These are phyloP conservation scores for Yamadazyma kanchanaburiensis DNA, from an alignment of 1,139 yeast species.

Conservation along the genomic window DNA sequence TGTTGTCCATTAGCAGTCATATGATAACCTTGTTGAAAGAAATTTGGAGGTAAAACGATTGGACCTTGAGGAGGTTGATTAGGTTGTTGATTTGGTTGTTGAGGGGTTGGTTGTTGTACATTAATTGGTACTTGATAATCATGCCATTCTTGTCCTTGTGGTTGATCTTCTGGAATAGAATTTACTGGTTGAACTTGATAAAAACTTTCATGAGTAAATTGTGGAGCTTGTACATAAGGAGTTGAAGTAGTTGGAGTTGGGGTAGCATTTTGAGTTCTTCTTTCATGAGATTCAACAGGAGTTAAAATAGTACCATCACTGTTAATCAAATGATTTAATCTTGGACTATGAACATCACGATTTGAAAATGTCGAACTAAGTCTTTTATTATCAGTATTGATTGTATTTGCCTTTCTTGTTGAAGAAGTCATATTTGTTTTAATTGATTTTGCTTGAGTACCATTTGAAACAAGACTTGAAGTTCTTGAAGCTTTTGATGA, in stretches of 20 bases:
- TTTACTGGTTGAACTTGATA: constrained; percentile 3
- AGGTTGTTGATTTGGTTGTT: constrained; percentile 7
- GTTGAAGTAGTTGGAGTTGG: constrained; percentile 6
- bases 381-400: constrained; percentile 9
- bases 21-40: constrained; percentile 20
- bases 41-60: constrained; percentile 17
- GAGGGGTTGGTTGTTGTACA: constrained; percentile 10
- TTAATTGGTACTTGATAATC: constrained; percentile 5
- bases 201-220: constrained; percentile 1
- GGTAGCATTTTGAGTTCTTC: constrained; percentile 3
- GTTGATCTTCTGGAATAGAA: constrained; percentile 1
- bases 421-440: constrained; percentile 20
- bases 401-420: constrained; percentile 9
- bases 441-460: constrained; percentile 20
- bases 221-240: constrained; percentile 3
- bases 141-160: constrained; percentile 1
- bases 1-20: constrained; percentile 20
- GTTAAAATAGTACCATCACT: constrained; percentile 49
- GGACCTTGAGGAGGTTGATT: constrained; percentile 4
- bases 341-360: constrained; percentile 24
- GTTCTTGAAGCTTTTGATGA: constrained; percentile 22
- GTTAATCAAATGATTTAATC: constrained; percentile 42
- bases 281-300: constrained; percentile 33
- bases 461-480: constrained; percentile 25
- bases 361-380: constrained; percentile 5